phyloP scores from a whole-genome alignment of 805 yeast species.

The Lachancea dasiensis region DNA sequence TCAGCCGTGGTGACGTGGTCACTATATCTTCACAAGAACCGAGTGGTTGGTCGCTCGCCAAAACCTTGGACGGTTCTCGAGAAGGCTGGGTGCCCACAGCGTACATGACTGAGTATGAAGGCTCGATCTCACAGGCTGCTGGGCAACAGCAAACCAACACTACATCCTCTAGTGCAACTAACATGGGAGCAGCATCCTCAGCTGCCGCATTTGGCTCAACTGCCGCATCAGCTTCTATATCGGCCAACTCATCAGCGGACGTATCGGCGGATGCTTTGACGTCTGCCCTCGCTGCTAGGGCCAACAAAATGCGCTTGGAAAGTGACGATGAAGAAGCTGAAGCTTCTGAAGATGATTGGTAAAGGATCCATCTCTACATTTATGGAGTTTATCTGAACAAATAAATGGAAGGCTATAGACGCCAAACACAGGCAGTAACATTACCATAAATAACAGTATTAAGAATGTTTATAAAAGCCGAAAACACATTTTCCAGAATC shows the following conservation, averaged over 20 bases:
- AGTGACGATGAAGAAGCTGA: slow-evolving; percentile 68
- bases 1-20: slow-evolving; percentile 69
- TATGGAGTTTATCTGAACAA: no score
- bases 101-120: slow-evolving; percentile 60
- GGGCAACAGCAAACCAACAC: slow-evolving; percentile 30
- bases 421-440: no score
- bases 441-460: no score
- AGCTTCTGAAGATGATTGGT: slow-evolving; percentile 47
- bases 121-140: slow-evolving; percentile 30
- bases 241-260: slow-evolving; percentile 25
- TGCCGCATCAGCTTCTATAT: slow-evolving; percentile 18
- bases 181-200: slow-evolving; percentile 11
- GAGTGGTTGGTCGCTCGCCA: slow-evolving; percentile 94
- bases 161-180: slow-evolving; percentile 1
- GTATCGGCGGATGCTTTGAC: slow-evolving; percentile 78
- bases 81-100: slow-evolving; percentile 99
- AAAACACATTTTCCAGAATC: no score
- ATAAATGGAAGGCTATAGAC: no score
- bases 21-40: slow-evolving; percentile 65
- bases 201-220: slow-evolving; percentile 17
- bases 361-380: slow-evolving; percentile 7
- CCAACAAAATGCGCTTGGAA: slow-evolving; percentile 51
- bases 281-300: slow-evolving; percentile 77
- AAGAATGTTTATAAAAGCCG: no score
- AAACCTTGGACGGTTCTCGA: slow-evolving; percentile 60